Evolutionary conservation across 257 asterid species (phyloP).

Genomic region (Plectranthus barbatus): DNA sequence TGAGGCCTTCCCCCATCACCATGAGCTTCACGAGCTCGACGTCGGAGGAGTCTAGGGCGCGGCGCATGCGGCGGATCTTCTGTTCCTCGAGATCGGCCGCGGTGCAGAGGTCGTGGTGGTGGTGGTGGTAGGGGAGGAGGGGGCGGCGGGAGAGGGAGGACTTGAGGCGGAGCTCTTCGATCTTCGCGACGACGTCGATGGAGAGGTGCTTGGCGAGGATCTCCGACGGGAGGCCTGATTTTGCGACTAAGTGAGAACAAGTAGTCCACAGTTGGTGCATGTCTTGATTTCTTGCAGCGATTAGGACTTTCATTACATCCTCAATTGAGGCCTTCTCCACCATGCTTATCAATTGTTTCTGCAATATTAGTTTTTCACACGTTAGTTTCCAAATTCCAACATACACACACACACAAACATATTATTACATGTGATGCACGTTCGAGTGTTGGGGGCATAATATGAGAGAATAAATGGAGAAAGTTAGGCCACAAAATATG

Average conservation of each 20-base stretch:
- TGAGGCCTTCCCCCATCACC: conserved; percentile 97
- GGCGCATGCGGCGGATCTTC: conserved; percentile 68
- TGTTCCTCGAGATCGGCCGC: conserved; percentile 81
- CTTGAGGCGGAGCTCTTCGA: conserved; percentile 71
- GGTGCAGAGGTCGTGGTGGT: conserved; percentile 32
- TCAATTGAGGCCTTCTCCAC: conserved; percentile 88
- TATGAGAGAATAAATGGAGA: conserved; percentile 22
- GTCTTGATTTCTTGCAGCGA: conserved; percentile 82
- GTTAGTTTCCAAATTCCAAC: no score
- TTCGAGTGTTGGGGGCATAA: conserved; percentile 3
- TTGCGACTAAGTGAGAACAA: conserved; percentile 71
- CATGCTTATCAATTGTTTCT: conserved; percentile 42
- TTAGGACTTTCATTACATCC: conserved; percentile 82
- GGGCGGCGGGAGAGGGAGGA: conserved; percentile 52
- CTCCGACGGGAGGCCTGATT: conserved; percentile 84
- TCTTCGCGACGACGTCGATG: conserved; percentile 51
- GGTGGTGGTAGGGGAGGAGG: conserved; percentile 37
- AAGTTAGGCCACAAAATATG: conserved; percentile 12
- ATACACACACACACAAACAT: no score
- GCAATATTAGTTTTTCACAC: no score
- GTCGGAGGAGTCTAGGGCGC: conserved; percentile 84
- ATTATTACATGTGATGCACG: not conserved
- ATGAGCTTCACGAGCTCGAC: conserved; percentile 88
- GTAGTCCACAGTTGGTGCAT: conserved; percentile 74
- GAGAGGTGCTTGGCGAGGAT: conserved; percentile 76